phyloP scores from a whole-genome alignment of 306 rosid genomes.

The Quercus aquifolioides region DNA sequence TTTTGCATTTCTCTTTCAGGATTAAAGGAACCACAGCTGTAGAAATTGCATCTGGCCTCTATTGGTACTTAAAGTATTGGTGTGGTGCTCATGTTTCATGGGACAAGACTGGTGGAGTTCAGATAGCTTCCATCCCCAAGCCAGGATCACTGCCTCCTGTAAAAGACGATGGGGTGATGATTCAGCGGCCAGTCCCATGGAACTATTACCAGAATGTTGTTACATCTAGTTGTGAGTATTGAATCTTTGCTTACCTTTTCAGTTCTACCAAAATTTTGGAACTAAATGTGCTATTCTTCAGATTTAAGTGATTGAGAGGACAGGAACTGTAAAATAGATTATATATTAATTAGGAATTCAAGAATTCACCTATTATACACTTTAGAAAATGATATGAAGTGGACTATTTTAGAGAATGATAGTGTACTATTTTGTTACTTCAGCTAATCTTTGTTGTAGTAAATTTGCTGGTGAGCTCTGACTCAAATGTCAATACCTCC shows the following conservation, averaged over 20 bases:
- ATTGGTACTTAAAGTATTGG: constrained; percentile 93
- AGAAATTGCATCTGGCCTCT: constrained; percentile 84
- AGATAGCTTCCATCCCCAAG: constrained; percentile 68
- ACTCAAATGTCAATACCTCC: no score
- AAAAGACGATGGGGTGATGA: constrained; percentile 48
- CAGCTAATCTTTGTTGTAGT: background rate
- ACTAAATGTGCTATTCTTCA: background rate
- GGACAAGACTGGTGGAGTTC: constrained; percentile 94
- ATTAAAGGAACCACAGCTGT: constrained; percentile 83
- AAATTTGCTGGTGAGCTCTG: no score
- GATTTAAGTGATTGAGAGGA: background rate
- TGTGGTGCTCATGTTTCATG: constrained; percentile 90
- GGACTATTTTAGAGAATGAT: background rate
- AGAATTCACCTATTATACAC: background rate
- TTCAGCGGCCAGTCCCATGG: constrained; percentile 86
- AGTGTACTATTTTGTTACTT: background rate
- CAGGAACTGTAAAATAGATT: background rate
- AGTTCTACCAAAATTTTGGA: background rate
- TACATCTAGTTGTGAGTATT: constrained; percentile 87
- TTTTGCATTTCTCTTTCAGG: constrained; percentile 35
- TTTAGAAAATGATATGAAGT: background rate
- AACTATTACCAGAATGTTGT: constrained; percentile 97
- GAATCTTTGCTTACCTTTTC: constrained; percentile 8
- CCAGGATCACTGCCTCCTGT: constrained; percentile 77
- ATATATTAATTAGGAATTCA: background rate